Evolutionary conservation across 2,329 filamentous ascomycete species (phyloP).

Genomic region (Penicillium sp.): DNA sequence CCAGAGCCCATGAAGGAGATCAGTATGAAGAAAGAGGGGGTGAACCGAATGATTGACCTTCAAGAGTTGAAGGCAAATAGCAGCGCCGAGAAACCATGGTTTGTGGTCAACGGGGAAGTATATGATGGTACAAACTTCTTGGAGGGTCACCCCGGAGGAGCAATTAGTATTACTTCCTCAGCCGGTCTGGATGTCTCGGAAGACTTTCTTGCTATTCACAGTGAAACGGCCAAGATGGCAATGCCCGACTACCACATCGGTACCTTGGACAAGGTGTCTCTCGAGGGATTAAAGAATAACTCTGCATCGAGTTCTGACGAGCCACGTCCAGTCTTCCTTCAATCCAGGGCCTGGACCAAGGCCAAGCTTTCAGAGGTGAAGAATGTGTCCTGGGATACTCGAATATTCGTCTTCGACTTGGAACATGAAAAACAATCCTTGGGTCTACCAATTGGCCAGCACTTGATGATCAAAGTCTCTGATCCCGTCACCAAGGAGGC

Average conservation of each 20-base stretch:
- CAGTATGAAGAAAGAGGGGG: conserved; percentile 67
- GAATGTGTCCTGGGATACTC: conserved; percentile 70
- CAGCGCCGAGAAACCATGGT: conserved; percentile 68
- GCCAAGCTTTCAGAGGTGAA: conserved; percentile 64
- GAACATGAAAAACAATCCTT: conserved; percentile 65
- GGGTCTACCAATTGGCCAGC: conserved; percentile 78
- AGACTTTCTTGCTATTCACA: conserved; percentile 89
- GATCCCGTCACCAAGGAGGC: conserved; percentile 65
- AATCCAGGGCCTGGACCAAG: conserved; percentile 68
- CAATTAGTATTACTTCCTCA: conserved; percentile 73
- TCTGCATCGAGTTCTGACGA: conserved; percentile 41
- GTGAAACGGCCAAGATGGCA: conserved; percentile 87
- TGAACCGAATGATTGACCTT: conserved; percentile 61
- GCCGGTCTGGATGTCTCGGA: conserved; percentile 80
- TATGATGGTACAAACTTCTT: conserved; percentile 81
- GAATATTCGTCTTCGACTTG: conserved; percentile 75
- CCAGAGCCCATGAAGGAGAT: conserved; percentile 60
- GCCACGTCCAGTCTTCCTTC: conserved; percentile 62
- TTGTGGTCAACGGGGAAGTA: conserved; percentile 80
- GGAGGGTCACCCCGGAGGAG: conserved; percentile 78
- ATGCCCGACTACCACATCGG: conserved; percentile 83
- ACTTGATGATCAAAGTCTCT: conserved; percentile 75
- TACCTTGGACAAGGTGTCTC: conserved; percentile 60
- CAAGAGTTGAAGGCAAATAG: conserved; percentile 68
- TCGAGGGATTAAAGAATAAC: conserved; percentile 50